These are phyloP conservation scores for Balakata baccata DNA, from an alignment of 345 rosid genomes.

Conservation along the genomic window DNA sequence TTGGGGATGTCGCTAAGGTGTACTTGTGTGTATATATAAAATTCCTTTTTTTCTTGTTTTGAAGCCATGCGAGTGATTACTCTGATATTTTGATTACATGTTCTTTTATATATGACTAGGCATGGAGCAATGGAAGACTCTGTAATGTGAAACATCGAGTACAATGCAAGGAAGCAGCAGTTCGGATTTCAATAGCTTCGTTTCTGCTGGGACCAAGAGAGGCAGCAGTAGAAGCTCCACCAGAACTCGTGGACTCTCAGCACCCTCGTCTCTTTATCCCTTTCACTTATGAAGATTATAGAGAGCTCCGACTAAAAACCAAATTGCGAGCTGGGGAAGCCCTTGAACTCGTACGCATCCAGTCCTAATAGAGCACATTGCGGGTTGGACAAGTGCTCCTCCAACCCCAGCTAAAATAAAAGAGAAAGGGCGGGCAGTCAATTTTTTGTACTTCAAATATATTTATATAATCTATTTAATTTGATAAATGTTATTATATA, in stretches of 20 bases:
- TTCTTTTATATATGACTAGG: no score
- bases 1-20: constrained; percentile 69
- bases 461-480: no score
- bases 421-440: no score
- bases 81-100: background rate
- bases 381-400: no score
- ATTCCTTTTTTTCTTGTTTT: no score
- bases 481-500: no score
- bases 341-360: constrained; percentile 35
- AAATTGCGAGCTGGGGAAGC: constrained; percentile 50
- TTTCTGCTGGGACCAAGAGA: constrained; percentile 61
- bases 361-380: no score
- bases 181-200: constrained; percentile 58
- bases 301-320: constrained; percentile 40
- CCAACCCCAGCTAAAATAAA: no score
- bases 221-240: constrained; percentile 39
- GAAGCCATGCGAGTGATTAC: no score
- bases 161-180: constrained; percentile 55
- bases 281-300: constrained; percentile 41
- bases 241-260: constrained; percentile 34
- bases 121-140: constrained; percentile 75
- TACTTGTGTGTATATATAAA: background rate
- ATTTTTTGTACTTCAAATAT: no score
- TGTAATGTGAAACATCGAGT: constrained; percentile 63
- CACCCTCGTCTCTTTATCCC: constrained; percentile 46